phyloP scores from a whole-genome alignment of 2,329 filamentous ascomycete species.

The Botrytis sinoallii region DNA sequence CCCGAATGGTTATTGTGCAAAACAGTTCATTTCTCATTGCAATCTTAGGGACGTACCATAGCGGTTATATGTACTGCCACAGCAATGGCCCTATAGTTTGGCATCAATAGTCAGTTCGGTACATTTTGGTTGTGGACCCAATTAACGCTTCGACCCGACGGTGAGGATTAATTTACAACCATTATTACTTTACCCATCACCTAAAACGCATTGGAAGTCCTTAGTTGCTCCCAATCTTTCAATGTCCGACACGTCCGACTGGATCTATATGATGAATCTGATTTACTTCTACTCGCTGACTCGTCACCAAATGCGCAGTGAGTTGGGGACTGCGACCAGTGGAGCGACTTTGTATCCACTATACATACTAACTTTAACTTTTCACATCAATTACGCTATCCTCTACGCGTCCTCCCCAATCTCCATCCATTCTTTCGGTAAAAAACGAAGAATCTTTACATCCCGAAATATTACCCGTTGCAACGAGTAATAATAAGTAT shows the following conservation, averaged over 20 bases:
- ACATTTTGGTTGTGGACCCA: not conserved
- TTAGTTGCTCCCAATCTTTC: not conserved
- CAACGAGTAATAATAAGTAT: not conserved
- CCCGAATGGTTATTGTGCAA: not conserved
- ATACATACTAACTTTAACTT: not conserved
- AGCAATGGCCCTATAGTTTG: not conserved
- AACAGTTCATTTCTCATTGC: not conserved
- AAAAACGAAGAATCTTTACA: not conserved
- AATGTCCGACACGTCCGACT: not conserved
- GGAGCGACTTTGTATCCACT: slow-evolving; percentile 1
- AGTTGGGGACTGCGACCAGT: not conserved
- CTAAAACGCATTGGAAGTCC: not conserved
- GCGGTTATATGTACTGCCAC: not conserved
- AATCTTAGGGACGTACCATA: not conserved
- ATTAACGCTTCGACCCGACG: not conserved
- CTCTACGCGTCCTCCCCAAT: slow-evolving; percentile 5
- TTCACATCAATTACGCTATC: slow-evolving; percentile 14
- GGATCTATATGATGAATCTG: not conserved
- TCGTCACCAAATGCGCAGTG: slow-evolving; percentile 1
- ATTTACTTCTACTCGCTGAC: not conserved
- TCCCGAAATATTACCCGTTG: not conserved
- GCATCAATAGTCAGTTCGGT: not conserved
- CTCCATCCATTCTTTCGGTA: not conserved
- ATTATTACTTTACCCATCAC: not conserved
- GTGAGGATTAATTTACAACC: not conserved